Conservation (phyloP, 768 basidiomycete species). For the Mrakia frigida region DNA sequence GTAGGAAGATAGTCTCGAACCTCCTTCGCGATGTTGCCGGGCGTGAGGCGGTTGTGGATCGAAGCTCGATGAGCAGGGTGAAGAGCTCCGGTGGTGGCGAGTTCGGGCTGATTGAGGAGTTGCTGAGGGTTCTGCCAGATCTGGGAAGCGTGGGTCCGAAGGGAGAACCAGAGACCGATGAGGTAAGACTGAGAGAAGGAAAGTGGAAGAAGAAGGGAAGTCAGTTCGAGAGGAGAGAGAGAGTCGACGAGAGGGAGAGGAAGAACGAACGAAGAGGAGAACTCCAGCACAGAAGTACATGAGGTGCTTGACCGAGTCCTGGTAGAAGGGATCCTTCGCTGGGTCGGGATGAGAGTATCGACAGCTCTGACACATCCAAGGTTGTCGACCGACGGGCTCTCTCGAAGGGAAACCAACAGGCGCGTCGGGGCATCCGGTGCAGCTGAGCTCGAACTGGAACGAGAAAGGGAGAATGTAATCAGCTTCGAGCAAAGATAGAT, state of each 20-base stretch:
- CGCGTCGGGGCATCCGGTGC: slow-evolving; percentile 48
- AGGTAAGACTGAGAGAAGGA: slow-evolving; percentile 70
- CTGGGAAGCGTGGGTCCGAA: slow-evolving; percentile 93
- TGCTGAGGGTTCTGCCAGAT: slow-evolving; percentile 94
- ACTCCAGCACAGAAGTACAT: slow-evolving; percentile 95
- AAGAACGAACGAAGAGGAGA: slow-evolving; percentile 55
- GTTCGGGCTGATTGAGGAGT: slow-evolving; percentile 29
- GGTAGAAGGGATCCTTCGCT: slow-evolving; percentile 89
- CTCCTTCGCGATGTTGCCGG: slow-evolving; percentile 27
- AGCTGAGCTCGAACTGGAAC: slow-evolving; percentile 40
- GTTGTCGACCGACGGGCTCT: slow-evolving; percentile 39
- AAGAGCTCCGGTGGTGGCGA: slow-evolving; percentile 27
- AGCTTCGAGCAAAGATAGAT: background rate
- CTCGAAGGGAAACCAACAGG: slow-evolving; percentile 64
- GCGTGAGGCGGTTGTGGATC: slow-evolving; percentile 43
- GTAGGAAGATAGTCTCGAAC: slow-evolving; percentile 22
- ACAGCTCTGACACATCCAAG: slow-evolving; percentile 87
- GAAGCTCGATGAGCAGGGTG: slow-evolving; percentile 43
- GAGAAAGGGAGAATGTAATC: background rate
- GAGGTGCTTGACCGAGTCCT: slow-evolving; percentile 84
- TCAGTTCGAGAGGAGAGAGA: background rate
- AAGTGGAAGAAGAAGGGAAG: no score
- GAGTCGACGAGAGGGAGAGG: background rate
- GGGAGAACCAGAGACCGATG: slow-evolving; percentile 95
- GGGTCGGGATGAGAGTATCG: slow-evolving; percentile 94